A percentile compares a stretch with the other conserved stretches of the same genome.
Evolutionary conservation across 768 basidiomycete genomes (phyloP).

Genomic region (Cyclocybe aegerita): DNA sequence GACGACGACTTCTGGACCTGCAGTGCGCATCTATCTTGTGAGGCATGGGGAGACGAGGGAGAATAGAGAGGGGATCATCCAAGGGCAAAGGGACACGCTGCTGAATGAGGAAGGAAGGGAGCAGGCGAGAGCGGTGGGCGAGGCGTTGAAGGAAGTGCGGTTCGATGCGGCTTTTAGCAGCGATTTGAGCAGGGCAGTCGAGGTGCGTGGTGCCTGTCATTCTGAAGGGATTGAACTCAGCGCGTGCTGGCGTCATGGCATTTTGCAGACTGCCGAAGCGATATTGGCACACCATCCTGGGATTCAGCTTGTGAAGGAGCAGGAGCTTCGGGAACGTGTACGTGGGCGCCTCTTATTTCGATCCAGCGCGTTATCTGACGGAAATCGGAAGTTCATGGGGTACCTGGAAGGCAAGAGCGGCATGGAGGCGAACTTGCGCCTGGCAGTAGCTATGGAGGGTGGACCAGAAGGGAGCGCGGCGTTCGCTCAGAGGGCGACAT

Average conservation of each 20-base stretch:
- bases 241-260: neutral
- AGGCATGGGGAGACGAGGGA: conserved; percentile 80
- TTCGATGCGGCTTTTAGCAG: conserved; percentile 69
- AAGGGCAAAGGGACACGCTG: conserved; percentile 72
- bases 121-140: conserved; percentile 59
- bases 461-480: conserved; percentile 33
- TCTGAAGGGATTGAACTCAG: conserved; percentile 1
- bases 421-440: conserved; percentile 36
- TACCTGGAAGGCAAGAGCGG: conserved; percentile 55
- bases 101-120: conserved; percentile 61
- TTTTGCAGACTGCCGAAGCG: conserved; percentile 59
- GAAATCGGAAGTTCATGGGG: neutral
- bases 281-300: conserved; percentile 57
- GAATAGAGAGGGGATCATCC: conserved; percentile 61
- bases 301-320: conserved; percentile 39
- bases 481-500: conserved; percentile 47
- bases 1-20: conserved; percentile 3
- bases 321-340: conserved; percentile 67
- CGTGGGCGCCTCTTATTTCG: conserved; percentile 13
- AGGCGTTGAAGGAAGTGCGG: conserved; percentile 48
- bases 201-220: conserved; percentile 39
- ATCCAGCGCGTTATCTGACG: neutral
- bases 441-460: conserved; percentile 24
- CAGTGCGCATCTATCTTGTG: conserved; percentile 59
- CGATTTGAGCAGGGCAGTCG: conserved; percentile 66